Percentiles rank a stretch among this genome's conserved stretches.
Conservation (phyloP, 1,284 basidiomycete genomes). For the Moniliophthora roreri region DNA sequence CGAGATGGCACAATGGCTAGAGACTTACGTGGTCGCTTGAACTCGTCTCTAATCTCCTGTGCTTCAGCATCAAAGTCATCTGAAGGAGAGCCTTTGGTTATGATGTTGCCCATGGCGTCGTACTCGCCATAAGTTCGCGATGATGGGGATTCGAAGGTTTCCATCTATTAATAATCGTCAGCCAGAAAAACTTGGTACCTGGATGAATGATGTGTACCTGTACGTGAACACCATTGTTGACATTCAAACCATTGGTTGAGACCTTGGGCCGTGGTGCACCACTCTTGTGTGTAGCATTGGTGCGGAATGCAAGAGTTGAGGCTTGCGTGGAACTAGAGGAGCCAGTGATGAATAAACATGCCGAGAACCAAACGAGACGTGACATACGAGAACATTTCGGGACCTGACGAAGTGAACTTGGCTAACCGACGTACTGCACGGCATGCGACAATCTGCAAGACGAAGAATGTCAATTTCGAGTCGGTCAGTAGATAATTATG, state of each 20-base stretch:
- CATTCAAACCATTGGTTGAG: conserved; percentile 29
- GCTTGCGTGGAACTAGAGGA: conserved; percentile 34
- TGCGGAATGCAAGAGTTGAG: conserved; percentile 44
- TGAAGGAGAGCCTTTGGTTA: conserved; percentile 40
- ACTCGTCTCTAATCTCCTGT: conserved; percentile 55
- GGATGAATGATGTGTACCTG: conserved; percentile 30
- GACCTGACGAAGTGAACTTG: conserved; percentile 50
- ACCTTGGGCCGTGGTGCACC: conserved; percentile 28
- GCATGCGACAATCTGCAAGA: conserved; percentile 63
- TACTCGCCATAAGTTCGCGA: conserved; percentile 38
- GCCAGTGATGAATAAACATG: conserved; percentile 6
- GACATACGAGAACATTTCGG: conserved; percentile 57
- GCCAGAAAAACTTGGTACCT: background rate
- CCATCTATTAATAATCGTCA: conserved; percentile 52
- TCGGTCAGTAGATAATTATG: background rate
- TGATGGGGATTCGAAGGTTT: conserved; percentile 45
- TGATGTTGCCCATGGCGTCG: conserved; percentile 49
- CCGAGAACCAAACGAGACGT: background rate
- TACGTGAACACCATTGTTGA: conserved; percentile 41
- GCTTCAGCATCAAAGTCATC: conserved; percentile 44
- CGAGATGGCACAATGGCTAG: conserved; percentile 24
- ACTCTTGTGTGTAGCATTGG: conserved; percentile 21
- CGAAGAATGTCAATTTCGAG: background rate
- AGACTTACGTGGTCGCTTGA: conserved; percentile 56
- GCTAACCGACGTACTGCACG: conserved; percentile 66